phyloP scores from a whole-genome alignment of 225 moss, liverwort and hornwort species.

The Lunularia cruciata region DNA sequence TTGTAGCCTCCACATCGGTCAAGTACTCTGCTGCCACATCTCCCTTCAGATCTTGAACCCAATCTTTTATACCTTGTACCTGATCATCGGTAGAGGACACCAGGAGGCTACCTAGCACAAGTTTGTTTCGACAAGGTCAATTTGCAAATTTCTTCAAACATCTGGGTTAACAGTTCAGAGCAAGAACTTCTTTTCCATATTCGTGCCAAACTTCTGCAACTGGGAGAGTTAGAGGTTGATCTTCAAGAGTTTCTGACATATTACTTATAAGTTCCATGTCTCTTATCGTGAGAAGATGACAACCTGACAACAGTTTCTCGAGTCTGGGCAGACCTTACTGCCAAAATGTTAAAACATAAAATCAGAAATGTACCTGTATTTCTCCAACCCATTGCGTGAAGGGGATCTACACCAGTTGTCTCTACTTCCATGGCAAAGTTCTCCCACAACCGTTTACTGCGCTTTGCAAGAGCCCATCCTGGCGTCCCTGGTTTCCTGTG shows the following conservation, averaged over 20 bases:
- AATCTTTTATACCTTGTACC: slow-evolving; percentile 51
- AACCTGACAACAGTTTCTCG: neutral
- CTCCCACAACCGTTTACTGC: slow-evolving; percentile 85
- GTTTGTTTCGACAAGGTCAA: neutral
- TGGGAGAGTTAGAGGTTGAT: neutral
- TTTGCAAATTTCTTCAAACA: too few relatives aligned
- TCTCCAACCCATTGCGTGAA: slow-evolving; percentile 68
- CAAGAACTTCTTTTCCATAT: too few relatives aligned
- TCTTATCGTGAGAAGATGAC: neutral
- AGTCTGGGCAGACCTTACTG: neutral
- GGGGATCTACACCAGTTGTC: slow-evolving; percentile 51
- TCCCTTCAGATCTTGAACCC: slow-evolving; percentile 46
- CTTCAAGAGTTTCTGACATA: neutral
- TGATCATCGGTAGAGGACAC: slow-evolving; percentile 59
- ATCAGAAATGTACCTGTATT: slow-evolving; percentile 55
- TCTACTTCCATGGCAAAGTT: slow-evolving; percentile 57
- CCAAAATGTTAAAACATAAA: neutral
- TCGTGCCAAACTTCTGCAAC: neutral
- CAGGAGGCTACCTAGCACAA: slow-evolving; percentile 73
- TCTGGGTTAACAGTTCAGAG: too few relatives aligned
- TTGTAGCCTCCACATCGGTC: slow-evolving; percentile 45
- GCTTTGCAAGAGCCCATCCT: slow-evolving; percentile 77
- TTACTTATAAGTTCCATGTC: neutral
- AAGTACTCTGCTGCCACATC: slow-evolving; percentile 62
- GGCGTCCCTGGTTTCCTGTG: slow-evolving; percentile 70